Percentiles rank a stretch among this genome's conserved stretches.
phyloP scores from a whole-genome alignment of 345 rosid species.

The Garcia nutans region DNA sequence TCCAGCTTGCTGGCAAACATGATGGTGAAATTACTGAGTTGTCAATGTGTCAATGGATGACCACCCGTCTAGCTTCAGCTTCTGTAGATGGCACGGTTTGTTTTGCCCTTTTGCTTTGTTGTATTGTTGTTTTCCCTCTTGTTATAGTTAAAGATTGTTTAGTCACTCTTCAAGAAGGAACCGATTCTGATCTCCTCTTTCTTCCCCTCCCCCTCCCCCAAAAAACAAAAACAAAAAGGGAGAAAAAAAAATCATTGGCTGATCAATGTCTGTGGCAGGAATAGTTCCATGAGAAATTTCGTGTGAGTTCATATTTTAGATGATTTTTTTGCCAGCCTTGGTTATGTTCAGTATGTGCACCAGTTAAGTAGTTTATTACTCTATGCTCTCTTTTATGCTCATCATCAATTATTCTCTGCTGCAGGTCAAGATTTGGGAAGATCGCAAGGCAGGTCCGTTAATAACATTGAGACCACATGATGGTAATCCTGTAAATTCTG shows the following conservation, averaged over 20 bases:
- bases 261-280: neutral
- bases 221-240: neutral
- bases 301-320: neutral
- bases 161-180: neutral
- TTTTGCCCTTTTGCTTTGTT: conserved; percentile 15
- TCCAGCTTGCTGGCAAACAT: conserved; percentile 81
- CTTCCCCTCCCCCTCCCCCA: neutral
- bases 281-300: neutral
- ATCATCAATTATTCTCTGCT: conserved; percentile 6
- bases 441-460: conserved; percentile 63
- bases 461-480: conserved; percentile 75
- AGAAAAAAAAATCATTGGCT: neutral
- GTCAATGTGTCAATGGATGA: conserved; percentile 95
- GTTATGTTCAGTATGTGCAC: neutral
- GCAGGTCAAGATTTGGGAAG: conserved; percentile 96
- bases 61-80: conserved; percentile 47
- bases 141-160: neutral
- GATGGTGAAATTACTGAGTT: conserved; percentile 91
- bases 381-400: neutral
- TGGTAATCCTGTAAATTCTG: conserved; percentile 79
- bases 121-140: conserved; percentile 4
- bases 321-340: neutral
- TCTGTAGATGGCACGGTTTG: conserved; percentile 72
- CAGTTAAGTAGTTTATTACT: neutral
- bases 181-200: neutral